Evolutionary conservation across 768 basidiomycete species (phyloP).

Genomic region (Thelephora aurantiotincta): DNA sequence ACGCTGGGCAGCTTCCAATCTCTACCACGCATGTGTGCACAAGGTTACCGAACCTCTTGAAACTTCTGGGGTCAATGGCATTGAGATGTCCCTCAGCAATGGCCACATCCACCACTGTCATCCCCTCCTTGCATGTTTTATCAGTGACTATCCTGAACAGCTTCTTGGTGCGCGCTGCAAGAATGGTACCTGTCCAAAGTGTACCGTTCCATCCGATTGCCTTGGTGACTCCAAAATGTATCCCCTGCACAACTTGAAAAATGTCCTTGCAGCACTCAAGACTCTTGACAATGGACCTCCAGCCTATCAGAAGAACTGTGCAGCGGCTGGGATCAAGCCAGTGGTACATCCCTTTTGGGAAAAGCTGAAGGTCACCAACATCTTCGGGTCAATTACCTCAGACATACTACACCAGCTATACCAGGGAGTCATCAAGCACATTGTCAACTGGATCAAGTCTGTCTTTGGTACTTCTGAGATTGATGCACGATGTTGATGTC

Average conservation of each 20-base stretch:
- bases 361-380: conserved; percentile 12
- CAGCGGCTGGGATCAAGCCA: conserved; percentile 10
- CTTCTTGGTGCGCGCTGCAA: conserved; percentile 10
- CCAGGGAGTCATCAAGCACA: conserved; percentile 17
- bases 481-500: conserved; percentile 7
- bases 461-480: conserved; percentile 7
- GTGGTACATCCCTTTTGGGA: conserved; percentile 14
- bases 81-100: conserved; percentile 11
- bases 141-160: conserved; percentile 16
- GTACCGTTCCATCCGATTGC: conserved; percentile 3
- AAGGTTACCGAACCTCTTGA: conserved; percentile 7
- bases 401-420: conserved; percentile 18
- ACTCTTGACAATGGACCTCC: background rate
- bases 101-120: conserved; percentile 9
- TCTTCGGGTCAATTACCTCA: conserved; percentile 12
- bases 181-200: conserved; percentile 11
- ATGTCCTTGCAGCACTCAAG: background rate
- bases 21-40: conserved; percentile 13
- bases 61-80: conserved; percentile 5
- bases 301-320: conserved; percentile 4
- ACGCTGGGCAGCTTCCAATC: conserved; percentile 9
- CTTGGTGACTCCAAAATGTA: conserved; percentile 3
- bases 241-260: background rate
- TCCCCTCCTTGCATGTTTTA: conserved; percentile 12
- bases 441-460: conserved; percentile 11